Base-by-base conservation (phyloP, 805 yeast genomes). In the Pichia ethanolica region DNA sequence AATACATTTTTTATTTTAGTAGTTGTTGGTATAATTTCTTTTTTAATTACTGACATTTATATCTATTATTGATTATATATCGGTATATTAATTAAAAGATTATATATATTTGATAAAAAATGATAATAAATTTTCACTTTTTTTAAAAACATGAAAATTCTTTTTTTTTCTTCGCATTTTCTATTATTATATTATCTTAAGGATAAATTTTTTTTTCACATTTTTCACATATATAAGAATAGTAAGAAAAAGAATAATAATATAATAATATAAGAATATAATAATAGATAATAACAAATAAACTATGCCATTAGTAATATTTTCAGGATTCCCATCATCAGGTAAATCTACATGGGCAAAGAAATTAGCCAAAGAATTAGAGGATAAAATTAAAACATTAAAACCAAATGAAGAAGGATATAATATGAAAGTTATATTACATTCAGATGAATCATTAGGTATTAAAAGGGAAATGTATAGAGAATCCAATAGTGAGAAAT, bases 241-340 rank as follows among this genome's bases (percentile, higher is more conserved):
- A n/a, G n/a, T n/a, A n/a, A n/a, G n/a, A n/a, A n/a, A n/a, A n/a
- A n/a, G n/a, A n/a, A n/a, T 20, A 20, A 20, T 20, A 20, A 20
- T 2, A 20, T 20, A 20, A 20, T 20, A 20, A 20, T 20, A 20
- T 20, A 32, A 9, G 11, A 32, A 32, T 32, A 32, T 9, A 32
- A 9, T 2, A 32, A 32, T 32, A 32, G 11, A 3, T 32, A 32
- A 32, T 32, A 32, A 20, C 20, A 2, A 20, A 20, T 20, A 20
- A 20, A 20, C 20, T 1, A 93, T 91, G 99, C 98, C 98, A 2
- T 70, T 91, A 33, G 73, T 91, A 7, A 71, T 88, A 32, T 71
- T 93, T 46, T 82, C 95, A 1, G 99, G 99, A 0, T 81, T 74
- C 46, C 98, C 99, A 4, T 73, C 83, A 27, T 75, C 87, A 4